Percentiles rank a stretch among this genome's conserved stretches.
Evolutionary conservation across 306 rosid genomes (phyloP).

Genomic region (Oemleria cerasiformis): DNA sequence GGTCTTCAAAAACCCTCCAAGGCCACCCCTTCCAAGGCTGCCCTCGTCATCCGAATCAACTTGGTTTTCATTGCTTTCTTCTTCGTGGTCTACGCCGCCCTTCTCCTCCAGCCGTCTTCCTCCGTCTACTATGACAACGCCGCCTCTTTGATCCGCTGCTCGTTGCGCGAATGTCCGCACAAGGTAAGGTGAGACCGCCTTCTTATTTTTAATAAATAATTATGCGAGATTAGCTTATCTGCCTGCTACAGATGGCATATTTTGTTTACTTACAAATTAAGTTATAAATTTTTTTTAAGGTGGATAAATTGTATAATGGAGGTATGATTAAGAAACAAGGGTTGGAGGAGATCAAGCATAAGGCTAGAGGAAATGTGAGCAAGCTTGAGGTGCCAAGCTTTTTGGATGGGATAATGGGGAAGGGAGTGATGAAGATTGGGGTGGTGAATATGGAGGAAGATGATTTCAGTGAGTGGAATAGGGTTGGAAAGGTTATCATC

Average conservation of each 20-base stretch:
- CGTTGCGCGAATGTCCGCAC: conserved; percentile 73
- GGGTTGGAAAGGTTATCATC: conserved; percentile 22
- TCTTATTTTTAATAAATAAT: neutral
- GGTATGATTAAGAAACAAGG: conserved; percentile 56
- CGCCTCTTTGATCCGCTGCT: conserved; percentile 67
- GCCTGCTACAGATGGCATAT: neutral
- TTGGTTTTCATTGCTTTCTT: conserved; percentile 61
- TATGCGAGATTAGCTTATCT: neutral
- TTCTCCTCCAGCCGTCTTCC: conserved; percentile 78
- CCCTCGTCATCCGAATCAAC: conserved; percentile 67
- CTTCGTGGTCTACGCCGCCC: conserved; percentile 49
- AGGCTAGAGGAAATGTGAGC: conserved; percentile 34
- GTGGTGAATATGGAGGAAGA: conserved; percentile 68
- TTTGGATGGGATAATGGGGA: conserved; percentile 37
- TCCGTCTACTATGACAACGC: conserved; percentile 65
- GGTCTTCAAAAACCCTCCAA: conserved; percentile 54
- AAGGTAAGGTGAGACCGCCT: conserved; percentile 88
- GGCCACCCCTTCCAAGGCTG: conserved; percentile 68
- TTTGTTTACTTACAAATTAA: neutral
- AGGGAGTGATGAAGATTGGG: conserved; percentile 70
- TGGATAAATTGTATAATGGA: conserved; percentile 48
- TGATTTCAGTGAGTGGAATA: conserved; percentile 54
- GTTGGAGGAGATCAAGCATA: conserved; percentile 40
- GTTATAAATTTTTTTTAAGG: conserved; percentile 24
- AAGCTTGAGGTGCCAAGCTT: conserved; percentile 59